Conservation (phyloP, 345 rosid genomes). For the Eucalyptus marginata region DNA sequence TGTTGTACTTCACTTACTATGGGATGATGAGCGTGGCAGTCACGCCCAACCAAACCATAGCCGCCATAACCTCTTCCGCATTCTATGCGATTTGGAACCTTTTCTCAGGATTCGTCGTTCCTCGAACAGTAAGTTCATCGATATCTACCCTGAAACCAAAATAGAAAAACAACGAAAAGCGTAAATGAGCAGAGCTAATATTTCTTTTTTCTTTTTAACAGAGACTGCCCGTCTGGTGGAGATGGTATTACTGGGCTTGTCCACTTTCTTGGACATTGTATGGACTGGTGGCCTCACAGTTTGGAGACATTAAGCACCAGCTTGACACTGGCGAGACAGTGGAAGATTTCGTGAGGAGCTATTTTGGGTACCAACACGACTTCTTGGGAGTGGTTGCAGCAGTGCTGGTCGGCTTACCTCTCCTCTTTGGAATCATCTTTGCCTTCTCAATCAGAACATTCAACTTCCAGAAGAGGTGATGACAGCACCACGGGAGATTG, state of each 20-base stretch:
- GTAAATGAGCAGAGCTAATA: neutral
- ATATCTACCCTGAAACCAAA: neutral
- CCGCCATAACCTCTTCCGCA: conserved; percentile 32
- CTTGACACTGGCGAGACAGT: conserved; percentile 37
- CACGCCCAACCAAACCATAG: conserved; percentile 45
- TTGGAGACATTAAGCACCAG: conserved; percentile 24
- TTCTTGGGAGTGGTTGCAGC: conserved; percentile 46
- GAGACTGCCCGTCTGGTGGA: conserved; percentile 67
- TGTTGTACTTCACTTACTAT: conserved; percentile 47
- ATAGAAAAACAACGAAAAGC: neutral
- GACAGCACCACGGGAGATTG: neutral
- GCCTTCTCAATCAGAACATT: conserved; percentile 60
- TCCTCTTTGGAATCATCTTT: conserved; percentile 55
- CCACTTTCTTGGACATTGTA: conserved; percentile 48
- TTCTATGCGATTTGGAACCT: conserved; percentile 48
- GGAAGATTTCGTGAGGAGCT: conserved; percentile 32
- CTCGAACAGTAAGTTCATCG: conserved; percentile 18
- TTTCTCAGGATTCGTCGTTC: conserved; percentile 53
- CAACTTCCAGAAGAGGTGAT: conserved; percentile 66
- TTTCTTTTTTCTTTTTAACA: neutral
- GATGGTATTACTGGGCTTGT: conserved; percentile 55
- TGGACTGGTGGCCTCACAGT: conserved; percentile 44
- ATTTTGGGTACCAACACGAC: conserved; percentile 49
- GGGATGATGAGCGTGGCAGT: conserved; percentile 65
- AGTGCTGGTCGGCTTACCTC: conserved; percentile 27